Conservation (phyloP, 192 early-diverging fungal genomes). For the Podila verticillata region DNA sequence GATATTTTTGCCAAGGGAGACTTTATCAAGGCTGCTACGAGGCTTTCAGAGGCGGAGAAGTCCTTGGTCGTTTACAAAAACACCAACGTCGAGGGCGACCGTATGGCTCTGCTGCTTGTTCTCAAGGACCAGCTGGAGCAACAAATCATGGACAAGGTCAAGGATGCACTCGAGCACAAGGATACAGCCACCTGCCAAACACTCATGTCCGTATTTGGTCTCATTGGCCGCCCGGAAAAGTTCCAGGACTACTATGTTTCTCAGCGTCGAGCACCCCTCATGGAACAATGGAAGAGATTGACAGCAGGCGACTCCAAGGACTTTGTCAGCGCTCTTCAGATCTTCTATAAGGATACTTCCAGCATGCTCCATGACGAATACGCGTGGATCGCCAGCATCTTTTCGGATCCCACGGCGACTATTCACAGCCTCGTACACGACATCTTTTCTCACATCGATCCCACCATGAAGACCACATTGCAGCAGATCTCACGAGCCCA, state of each 20-base stretch:
- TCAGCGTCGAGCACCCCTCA: conserved; percentile 51
- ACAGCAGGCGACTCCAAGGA: conserved; percentile 20
- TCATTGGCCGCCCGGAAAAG: conserved; percentile 64
- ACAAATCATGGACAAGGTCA: conserved; percentile 57
- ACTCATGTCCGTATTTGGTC: conserved; percentile 64
- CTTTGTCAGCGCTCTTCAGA: conserved; percentile 50
- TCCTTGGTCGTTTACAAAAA: conserved; percentile 67
- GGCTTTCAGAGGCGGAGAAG: conserved; percentile 73
- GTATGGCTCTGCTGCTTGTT: conserved; percentile 58
- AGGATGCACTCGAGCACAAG: conserved; percentile 64
- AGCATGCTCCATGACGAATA: conserved; percentile 65
- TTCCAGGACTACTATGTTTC: conserved; percentile 72
- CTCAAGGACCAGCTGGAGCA: conserved; percentile 71
- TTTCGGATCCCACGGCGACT: conserved; percentile 57
- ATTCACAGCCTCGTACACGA: conserved; percentile 60
- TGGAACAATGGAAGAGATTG: conserved; percentile 58
- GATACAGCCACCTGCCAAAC: conserved; percentile 64
- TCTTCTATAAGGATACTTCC: conserved; percentile 65
- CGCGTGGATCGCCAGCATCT: conserved; percentile 65
- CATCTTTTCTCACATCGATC: conserved; percentile 62
- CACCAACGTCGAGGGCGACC: conserved; percentile 75
- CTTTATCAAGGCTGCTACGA: conserved; percentile 64
- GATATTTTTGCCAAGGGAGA: conserved; percentile 71
- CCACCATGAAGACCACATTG: conserved; percentile 49
- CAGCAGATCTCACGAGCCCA: conserved; percentile 22